Percentiles rank a stretch among this genome's conserved stretches.
These are phyloP conservation scores for Lipomyces orientalis DNA, from an alignment of 805 yeast species.

Conservation along the genomic window DNA sequence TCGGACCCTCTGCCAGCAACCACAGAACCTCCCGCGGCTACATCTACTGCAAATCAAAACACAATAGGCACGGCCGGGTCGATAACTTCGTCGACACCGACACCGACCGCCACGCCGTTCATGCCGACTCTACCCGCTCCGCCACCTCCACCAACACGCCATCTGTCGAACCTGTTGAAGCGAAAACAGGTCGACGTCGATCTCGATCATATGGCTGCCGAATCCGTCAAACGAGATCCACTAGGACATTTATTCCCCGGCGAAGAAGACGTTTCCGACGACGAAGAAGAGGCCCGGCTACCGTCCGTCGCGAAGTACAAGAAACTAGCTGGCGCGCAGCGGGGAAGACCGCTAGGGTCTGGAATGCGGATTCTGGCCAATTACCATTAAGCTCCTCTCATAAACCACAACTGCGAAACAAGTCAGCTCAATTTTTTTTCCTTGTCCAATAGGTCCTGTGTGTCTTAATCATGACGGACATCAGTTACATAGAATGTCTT, in stretches of 20 bases:
- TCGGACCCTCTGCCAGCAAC: conserved; percentile 2
- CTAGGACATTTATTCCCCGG: conserved; percentile 39
- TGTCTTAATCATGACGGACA: background rate
- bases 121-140: conserved; percentile 5
- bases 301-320: conserved; percentile 34
- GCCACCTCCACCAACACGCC: conserved; percentile 23
- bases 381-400: conserved; percentile 8
- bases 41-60: background rate
- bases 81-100: background rate
- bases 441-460: background rate
- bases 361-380: conserved; percentile 35
- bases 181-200: conserved; percentile 32
- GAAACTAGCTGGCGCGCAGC: conserved; percentile 15
- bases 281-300: conserved; percentile 14
- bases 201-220: conserved; percentile 28
- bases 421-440: background rate
- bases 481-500: background rate
- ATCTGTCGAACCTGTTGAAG: conserved; percentile 32
- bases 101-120: conserved; percentile 10
- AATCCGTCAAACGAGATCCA: conserved; percentile 37
- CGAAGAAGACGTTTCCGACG: conserved; percentile 35
- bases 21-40: background rate
- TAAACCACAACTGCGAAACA: background rate
- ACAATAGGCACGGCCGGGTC: background rate
- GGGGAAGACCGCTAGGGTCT: conserved; percentile 26